Base-by-base conservation (phyloP, 2,329 filamentous ascomycete genomes). In the Xylariales sp. region DNA sequence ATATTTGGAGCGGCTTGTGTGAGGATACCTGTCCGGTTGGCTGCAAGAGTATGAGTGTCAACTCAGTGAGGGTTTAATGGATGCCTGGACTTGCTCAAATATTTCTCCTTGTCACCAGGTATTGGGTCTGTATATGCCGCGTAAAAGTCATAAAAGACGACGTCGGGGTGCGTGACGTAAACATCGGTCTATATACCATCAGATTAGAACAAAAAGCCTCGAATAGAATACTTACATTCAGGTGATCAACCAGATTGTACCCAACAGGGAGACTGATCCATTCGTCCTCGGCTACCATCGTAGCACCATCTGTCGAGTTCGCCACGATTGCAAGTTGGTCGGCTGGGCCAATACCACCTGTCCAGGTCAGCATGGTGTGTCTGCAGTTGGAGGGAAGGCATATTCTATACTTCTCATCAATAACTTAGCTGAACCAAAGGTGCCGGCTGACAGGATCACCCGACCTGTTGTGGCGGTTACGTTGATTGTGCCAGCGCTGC, bases 361-460 rank as follows among this genome's bases (percentile, higher is more conserved):
- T 10, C 19, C 31, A 16, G 12, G 42, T 56, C 27, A 56, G 51
- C 4, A 24, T 12, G 4, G 12, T 22, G n/a, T n/a, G n/a, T 19
- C 7, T n/a, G n/a, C n/a, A n/a, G n/a, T n/a, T n/a, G n/a, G n/a
- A n/a, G n/a, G n/a, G n/a, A n/a, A n/a, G n/a, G n/a, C n/a, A n/a
- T n/a, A n/a, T n/a, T n/a, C n/a, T 21, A 44, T 53, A 63, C 78
- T 82, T 53, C 82, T 73, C 61, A 86, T 70, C 3, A 88, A 71
- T 35, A 88, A 66, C 61, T 84, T 84, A 11, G 82, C 70, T 2
- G 80, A 80, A n/a, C 81, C 81, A 47, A 88, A 85, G 1, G 82
- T 68, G 35, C 84, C 84, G 1, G 81, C 77, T 14, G 84, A 76
- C 22, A 87, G 64, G 50, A 88, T 75, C 32, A 88, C 82, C 38